phyloP scores from a whole-genome alignment of 768 basidiomycete species.

The Naganishia randhawae region DNA sequence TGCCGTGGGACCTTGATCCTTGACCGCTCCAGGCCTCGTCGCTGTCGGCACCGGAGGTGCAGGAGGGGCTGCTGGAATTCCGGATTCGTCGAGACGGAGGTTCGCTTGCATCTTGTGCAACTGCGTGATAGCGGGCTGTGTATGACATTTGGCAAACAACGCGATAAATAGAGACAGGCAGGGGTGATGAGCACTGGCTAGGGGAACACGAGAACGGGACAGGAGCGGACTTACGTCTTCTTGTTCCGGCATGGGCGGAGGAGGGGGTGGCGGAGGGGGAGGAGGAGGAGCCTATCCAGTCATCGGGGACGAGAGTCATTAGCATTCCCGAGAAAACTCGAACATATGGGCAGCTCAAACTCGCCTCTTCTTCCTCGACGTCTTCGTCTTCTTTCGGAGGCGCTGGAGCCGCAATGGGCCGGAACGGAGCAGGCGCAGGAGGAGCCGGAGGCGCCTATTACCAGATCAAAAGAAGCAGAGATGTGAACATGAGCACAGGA shows the following conservation, averaged over 20 bases:
- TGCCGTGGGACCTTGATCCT: conserved; percentile 60
- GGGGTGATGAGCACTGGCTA: background rate
- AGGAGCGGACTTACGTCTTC: background rate
- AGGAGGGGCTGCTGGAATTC: conserved; percentile 37
- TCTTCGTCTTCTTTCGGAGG: conserved; percentile 25
- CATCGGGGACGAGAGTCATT: background rate
- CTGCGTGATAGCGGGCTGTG: conserved; percentile 4
- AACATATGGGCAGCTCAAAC: too few species aligned
- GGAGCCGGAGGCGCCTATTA: conserved; percentile 52
- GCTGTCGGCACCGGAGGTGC: conserved; percentile 46
- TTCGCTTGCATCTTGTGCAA: conserved; percentile 20
- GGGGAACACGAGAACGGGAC: background rate
- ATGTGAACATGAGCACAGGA: background rate
- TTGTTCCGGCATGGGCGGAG: conserved; percentile 37
- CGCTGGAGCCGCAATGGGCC: conserved; percentile 48
- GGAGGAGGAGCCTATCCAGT: conserved; percentile 44
- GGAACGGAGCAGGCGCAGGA: conserved; percentile 55
- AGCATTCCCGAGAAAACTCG: too few species aligned
- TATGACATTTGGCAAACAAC: background rate
- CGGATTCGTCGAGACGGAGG: conserved; percentile 22
- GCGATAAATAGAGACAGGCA: background rate
- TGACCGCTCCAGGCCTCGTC: conserved; percentile 36
- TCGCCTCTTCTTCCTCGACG: conserved; percentile 25
- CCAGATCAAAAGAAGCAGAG: conserved; percentile 34
- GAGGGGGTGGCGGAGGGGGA: conserved; percentile 43